Base-by-base conservation (phyloP, 2,329 filamentous ascomycete genomes). In the Nigrograna mackinnonii region DNA sequence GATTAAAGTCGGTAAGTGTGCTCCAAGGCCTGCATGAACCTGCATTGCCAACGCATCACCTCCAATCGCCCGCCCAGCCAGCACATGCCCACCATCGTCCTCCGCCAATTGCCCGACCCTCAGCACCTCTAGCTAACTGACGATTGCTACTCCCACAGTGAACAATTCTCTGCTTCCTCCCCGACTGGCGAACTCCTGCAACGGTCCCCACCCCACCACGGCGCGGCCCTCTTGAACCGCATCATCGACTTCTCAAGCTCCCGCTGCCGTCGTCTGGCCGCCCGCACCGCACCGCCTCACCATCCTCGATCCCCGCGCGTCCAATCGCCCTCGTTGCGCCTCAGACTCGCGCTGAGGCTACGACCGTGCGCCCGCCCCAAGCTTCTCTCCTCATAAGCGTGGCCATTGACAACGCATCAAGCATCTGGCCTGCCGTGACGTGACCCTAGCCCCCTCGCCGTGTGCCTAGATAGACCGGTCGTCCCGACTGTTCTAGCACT, bases 351-450 rank as follows among this genome's bases (percentile, higher is more conserved):
- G 47, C 58, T 58, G 54, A 59, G 54, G 54, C 60, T 56, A 45
- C 50, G 49, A 46, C 57, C 55, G 57, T 64, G 61, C 62, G 47
- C 56, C 36, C 49, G 31, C 42, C 55, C 53, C 53, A 55, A 52
- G 50, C 44, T 54, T 50, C 47, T 56, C 63, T 57, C 62, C 64
- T 65, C 62, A 61, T 58, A 65, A 65, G 64, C 61, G 59, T 65
- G 62, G 64, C 65, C 66, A 70, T 68, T 70, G 67, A 68, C 67
- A 70, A 64, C 67, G 59, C 67, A 70, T 70, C 66, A 62, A 66
- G 54, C 66, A 64, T 63, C 62, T 52, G 54, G 49, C 55, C 54
- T 62, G 54, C 55, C 50, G 60, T 62, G 58, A 67, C 63, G 62
- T 68, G 64, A 68, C 58, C 47, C 58, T 49, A 34, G 59, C 46